These are phyloP conservation scores for Stevia rebaudiana DNA, from an alignment of 140 eudicot species.

Conservation along the genomic window DNA sequence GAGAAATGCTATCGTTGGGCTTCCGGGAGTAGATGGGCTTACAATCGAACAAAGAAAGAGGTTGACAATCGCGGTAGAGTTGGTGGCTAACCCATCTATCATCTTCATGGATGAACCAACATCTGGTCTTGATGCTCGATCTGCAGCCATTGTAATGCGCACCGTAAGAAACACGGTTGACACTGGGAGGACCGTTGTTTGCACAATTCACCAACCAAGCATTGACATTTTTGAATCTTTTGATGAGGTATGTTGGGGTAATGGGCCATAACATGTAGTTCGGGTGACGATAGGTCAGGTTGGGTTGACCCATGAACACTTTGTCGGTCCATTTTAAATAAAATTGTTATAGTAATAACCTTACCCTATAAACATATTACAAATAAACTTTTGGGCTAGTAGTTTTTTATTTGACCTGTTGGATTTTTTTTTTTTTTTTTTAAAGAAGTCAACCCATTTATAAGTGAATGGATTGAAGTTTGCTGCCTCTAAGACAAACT, in stretches of 20 bases:
- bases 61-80: slow-evolving; percentile 65
- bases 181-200: slow-evolving; percentile 69
- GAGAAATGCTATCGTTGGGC: slow-evolving; percentile 55
- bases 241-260: slow-evolving; percentile 35
- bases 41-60: slow-evolving; percentile 70
- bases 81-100: slow-evolving; percentile 69
- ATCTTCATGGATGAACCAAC: slow-evolving; percentile 80
- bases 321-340: background rate
- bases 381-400: too few species aligned
- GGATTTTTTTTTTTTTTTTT: too few species aligned
- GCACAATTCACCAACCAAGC: slow-evolving; percentile 80
- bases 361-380: too few species aligned
- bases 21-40: slow-evolving; percentile 66
- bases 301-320: background rate
- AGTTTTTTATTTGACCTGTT: background rate
- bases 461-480: background rate
- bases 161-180: slow-evolving; percentile 60
- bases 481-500: background rate
- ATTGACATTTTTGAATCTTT: slow-evolving; percentile 64
- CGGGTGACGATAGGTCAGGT: background rate
- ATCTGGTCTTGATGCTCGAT: slow-evolving; percentile 81
- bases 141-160: slow-evolving; percentile 80
- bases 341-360: too few species aligned
- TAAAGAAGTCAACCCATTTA: background rate
- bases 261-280: background rate